These are phyloP conservation scores for Sarocladium kiliense DNA, from an alignment of 2,329 filamentous ascomycete species.

Conservation along the genomic window DNA sequence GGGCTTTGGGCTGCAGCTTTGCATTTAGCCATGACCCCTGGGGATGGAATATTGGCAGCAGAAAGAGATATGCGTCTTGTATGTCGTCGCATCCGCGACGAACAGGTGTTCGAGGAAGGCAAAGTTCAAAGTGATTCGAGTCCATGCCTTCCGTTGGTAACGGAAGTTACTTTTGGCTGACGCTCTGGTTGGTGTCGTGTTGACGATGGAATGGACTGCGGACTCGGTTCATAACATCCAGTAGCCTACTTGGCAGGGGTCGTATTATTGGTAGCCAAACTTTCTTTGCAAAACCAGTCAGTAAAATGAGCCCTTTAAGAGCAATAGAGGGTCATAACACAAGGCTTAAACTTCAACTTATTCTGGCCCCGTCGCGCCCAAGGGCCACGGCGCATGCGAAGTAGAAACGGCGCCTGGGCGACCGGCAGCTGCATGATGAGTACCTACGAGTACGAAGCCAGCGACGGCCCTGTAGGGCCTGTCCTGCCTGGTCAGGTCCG, in stretches of 20 bases:
- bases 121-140: neutral
- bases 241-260: neutral
- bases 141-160: neutral
- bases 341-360: neutral
- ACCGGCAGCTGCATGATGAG: neutral
- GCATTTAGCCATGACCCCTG: constrained; percentile 6
- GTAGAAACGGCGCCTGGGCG: neutral
- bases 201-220: neutral
- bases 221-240: neutral
- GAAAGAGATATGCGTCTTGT: neutral
- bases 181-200: too few species aligned
- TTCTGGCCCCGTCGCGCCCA: neutral
- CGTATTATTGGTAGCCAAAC: neutral
- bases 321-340: neutral
- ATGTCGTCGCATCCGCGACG: neutral
- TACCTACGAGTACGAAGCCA: neutral
- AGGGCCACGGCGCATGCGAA: neutral
- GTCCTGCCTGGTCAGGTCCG: neutral
- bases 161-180: neutral
- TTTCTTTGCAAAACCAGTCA: neutral
- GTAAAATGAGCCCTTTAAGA: neutral
- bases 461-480: neutral
- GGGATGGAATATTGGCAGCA: neutral
- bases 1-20: constrained; percentile 6
- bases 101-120: too few species aligned